phyloP scores from a whole-genome alignment of 2,329 filamentous ascomycete species.

The Chaetomiaceae sp. region DNA sequence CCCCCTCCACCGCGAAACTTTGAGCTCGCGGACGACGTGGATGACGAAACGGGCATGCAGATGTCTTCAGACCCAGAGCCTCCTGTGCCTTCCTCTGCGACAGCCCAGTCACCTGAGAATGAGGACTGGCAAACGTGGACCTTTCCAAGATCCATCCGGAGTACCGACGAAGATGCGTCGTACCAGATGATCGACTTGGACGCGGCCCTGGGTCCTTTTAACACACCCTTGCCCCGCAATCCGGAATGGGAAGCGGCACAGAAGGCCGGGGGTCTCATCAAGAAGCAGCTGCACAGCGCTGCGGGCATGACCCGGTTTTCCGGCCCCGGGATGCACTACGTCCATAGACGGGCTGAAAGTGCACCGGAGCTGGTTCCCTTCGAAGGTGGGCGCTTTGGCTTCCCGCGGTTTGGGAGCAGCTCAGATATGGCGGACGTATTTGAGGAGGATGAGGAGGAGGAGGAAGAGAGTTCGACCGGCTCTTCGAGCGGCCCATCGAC shows the following conservation, averaged over 20 bases:
- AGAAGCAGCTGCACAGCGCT: slow-evolving; percentile 72
- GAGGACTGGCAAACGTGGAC: slow-evolving; percentile 33
- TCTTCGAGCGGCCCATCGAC: slow-evolving; percentile 32
- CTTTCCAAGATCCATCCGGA: slow-evolving; percentile 33
- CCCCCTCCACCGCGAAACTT: slow-evolving; percentile 37
- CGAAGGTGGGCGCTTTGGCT: slow-evolving; percentile 53
- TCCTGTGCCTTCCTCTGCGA: slow-evolving; percentile 36
- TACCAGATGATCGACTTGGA: slow-evolving; percentile 90
- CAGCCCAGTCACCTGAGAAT: slow-evolving; percentile 37
- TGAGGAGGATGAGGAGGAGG: slow-evolving; percentile 72
- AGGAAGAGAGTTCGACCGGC: slow-evolving; percentile 44
- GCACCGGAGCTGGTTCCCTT: slow-evolving; percentile 76
- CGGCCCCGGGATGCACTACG: slow-evolving; percentile 68
- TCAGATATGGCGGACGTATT: slow-evolving; percentile 83
- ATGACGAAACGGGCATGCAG: slow-evolving; percentile 27
- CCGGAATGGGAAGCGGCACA: slow-evolving; percentile 65
- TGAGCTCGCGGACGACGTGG: slow-evolving; percentile 28
- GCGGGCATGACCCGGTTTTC: slow-evolving; percentile 64
- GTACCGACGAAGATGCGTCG: slow-evolving; percentile 56
- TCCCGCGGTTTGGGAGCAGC: slow-evolving; percentile 59
- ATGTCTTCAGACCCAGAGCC: slow-evolving; percentile 29
- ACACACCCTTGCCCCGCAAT: slow-evolving; percentile 64
- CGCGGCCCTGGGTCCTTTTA: slow-evolving; percentile 87
- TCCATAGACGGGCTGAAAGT: slow-evolving; percentile 72
- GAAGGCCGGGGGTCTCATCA: slow-evolving; percentile 49